Percentiles rank a stretch among this genome's conserved stretches.
Conservation (phyloP, 164 flowering plant species). For the Piper betle region DNA sequence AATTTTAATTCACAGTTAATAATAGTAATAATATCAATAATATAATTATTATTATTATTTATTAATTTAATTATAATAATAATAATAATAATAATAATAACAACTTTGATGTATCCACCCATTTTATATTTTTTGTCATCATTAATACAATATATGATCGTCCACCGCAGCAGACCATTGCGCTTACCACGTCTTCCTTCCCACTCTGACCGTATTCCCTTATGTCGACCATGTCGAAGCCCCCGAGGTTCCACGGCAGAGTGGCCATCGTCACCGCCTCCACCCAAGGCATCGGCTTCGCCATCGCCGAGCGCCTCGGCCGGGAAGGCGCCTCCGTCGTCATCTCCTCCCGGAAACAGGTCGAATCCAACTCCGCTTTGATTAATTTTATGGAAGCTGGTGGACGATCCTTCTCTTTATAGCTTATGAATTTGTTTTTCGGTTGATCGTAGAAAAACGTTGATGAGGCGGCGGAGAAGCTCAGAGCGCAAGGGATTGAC, state of each 20-base stretch:
- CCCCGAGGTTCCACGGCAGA: conserved; percentile 64
- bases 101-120: too few species aligned
- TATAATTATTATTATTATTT: too few species aligned
- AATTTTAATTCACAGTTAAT: too few species aligned
- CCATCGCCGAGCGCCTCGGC: conserved; percentile 77
- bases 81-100: too few species aligned
- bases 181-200: too few species aligned
- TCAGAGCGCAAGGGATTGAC: conserved; percentile 58
- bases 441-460: conserved; percentile 52
- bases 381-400: not conserved
- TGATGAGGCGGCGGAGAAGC: conserved; percentile 71
- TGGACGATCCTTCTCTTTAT: not conserved
- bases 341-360: conserved; percentile 85
- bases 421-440: not conserved
- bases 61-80: too few species aligned
- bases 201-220: too few species aligned
- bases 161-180: too few species aligned
- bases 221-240: conserved; percentile 9
- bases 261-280: conserved; percentile 92
- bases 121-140: too few species aligned
- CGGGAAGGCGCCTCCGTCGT: conserved; percentile 89
- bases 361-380: conserved; percentile 7
- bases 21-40: too few species aligned
- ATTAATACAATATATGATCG: too few species aligned
- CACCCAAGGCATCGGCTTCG: conserved; percentile 84